Evolutionary conservation across 2,329 filamentous ascomycete genomes (phyloP).

Genomic region (Trematosphaeria pertusa): DNA sequence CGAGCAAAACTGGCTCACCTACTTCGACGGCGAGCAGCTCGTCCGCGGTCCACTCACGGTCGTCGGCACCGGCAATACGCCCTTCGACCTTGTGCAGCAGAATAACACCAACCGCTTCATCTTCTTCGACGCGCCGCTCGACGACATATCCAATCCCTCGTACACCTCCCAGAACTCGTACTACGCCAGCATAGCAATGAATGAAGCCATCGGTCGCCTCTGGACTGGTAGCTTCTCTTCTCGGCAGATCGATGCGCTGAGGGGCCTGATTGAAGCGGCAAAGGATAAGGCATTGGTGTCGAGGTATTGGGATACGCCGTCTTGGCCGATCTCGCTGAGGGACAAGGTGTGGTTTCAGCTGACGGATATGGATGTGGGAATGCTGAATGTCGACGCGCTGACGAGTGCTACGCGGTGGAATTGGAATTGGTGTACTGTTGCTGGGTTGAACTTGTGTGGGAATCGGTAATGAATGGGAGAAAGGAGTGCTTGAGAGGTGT

Average conservation of each 20-base stretch:
- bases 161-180: slow-evolving; percentile 37
- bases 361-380: slow-evolving; percentile 21
- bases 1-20: slow-evolving; percentile 59
- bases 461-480: slow-evolving; percentile 29
- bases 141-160: slow-evolving; percentile 28
- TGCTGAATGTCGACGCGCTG: slow-evolving; percentile 35
- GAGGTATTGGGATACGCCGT: slow-evolving; percentile 34
- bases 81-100: slow-evolving; percentile 62
- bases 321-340: slow-evolving; percentile 32
- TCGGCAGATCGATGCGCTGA: slow-evolving; percentile 22
- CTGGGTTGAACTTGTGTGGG: slow-evolving; percentile 31
- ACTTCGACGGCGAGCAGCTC: slow-evolving; percentile 58
- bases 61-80: slow-evolving; percentile 71
- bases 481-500: not conserved
- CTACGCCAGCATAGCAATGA: slow-evolving; percentile 32
- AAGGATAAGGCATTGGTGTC: slow-evolving; percentile 26
- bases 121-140: slow-evolving; percentile 72
- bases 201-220: slow-evolving; percentile 25
- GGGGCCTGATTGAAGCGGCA: slow-evolving; percentile 29
- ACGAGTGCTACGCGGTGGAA: slow-evolving; percentile 29
- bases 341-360: slow-evolving; percentile 29
- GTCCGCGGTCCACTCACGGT: slow-evolving; percentile 68
- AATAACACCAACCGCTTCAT: slow-evolving; percentile 65
- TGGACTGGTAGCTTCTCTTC: slow-evolving; percentile 19
- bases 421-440: slow-evolving; percentile 36